Evolutionary conservation across 73 alveolate genomes (phyloP), one percentile per base, ranked within the genome.

Genomic region (Paraurostyla sp.): DNA sequence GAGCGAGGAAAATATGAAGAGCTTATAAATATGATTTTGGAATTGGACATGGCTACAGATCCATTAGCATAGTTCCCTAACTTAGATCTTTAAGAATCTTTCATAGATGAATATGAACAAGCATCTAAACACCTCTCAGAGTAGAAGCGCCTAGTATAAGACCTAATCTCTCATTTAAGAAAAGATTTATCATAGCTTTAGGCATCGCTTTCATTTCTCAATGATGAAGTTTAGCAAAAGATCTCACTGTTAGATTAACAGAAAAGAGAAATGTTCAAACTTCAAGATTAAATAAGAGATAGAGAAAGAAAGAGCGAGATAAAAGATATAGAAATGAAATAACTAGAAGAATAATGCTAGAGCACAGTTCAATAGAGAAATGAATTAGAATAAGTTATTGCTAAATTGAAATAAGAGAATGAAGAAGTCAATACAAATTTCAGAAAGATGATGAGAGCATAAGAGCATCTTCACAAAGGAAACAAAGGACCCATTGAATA

Each of bases 21-120:
- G 45, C 25, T 52, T 15, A 78, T 54, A 30, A 54, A 23, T 33
- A 32, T 54, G 58, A 50, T 78, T 13, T 60, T 78, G 23, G 78
- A 78, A 35, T 13, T 54, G 9, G 60, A 54, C 41, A 0, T 78
- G n/a, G 80, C 78, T 9, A 18, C 4, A 33, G 89, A 78, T 32
- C 86, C 86, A 1, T 25, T 73, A 45, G 49, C 65, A 0, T 18
- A 73, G 18, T n/a, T n/a, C n/a, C 71, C 35, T 15, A 48, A 49
- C 49, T 50, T 52, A 78, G 6, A 56, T 2, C 89, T 78, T 13
- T 27, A 78, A 32, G 78, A 78, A 36, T 50, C 89, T 51, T 54
- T 52, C 52, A 52, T 54, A 3, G 89, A 78, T 51, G 89, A 78
- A 30, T 54, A 6, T 50, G 89, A 50, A 20, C 52, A 78, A 78